Evolutionary conservation across 306 rosid genomes (phyloP).

Genomic region (Arachis hypogaea): DNA sequence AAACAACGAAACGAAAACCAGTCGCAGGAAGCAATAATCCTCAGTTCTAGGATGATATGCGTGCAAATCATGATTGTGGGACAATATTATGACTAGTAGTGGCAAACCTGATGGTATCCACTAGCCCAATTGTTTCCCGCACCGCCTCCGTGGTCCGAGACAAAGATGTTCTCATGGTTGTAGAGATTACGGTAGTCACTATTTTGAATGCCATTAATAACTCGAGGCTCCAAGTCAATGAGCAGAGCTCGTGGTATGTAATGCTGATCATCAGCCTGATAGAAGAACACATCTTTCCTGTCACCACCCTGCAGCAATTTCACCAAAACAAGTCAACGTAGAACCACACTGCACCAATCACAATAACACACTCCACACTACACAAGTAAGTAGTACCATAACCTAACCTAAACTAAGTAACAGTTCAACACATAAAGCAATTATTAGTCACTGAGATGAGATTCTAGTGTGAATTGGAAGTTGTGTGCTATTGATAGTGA

Average conservation of each 20-base stretch:
- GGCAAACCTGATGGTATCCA: constrained; percentile 90
- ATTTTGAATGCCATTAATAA: constrained; percentile 92
- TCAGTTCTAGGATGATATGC: neutral
- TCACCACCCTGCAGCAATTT: constrained; percentile 87
- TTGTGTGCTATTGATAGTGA: too few species aligned
- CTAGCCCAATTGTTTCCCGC: constrained; percentile 99
- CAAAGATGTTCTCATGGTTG: constrained; percentile 91
- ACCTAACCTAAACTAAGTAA: neutral
- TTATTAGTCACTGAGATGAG: neutral
- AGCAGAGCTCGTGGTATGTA: constrained; percentile 91
- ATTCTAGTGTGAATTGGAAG: too few species aligned
- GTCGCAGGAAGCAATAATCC: constrained; percentile 9
- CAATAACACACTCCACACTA: neutral
- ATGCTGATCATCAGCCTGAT: constrained; percentile 99
- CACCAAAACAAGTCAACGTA: constrained; percentile 21
- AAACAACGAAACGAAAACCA: neutral
- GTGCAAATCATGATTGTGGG: constrained; percentile 16
- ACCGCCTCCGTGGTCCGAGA: constrained; percentile 97
- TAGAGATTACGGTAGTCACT: constrained; percentile 92
- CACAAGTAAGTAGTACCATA: neutral
- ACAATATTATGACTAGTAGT: neutral
- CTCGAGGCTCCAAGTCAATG: constrained; percentile 97
- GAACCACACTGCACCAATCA: constrained; percentile 17
- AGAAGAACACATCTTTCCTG: constrained; percentile 92
- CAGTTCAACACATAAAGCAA: neutral